Conservation (phyloP, 2,329 filamentous ascomycete genomes). For the Claviceps capensis region DNA sequence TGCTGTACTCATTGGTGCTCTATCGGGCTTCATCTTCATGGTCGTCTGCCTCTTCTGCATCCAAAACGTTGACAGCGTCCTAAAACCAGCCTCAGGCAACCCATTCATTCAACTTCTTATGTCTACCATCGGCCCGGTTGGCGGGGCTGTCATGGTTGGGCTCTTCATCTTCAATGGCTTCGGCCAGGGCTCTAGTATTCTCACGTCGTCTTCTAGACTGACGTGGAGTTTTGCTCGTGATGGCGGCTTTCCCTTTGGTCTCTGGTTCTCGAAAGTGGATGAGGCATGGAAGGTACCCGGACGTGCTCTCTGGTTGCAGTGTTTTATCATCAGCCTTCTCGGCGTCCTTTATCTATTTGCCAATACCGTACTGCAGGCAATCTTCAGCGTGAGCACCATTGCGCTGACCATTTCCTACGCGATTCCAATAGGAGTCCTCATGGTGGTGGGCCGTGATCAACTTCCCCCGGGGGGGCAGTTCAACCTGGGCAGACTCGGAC, state of each 20-base stretch:
- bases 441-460: slow-evolving; percentile 37
- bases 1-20: slow-evolving; percentile 33
- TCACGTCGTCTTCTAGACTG: slow-evolving; percentile 37
- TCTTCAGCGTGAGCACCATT: slow-evolving; percentile 42
- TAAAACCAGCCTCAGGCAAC: slow-evolving; percentile 25
- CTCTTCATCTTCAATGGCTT: slow-evolving; percentile 43
- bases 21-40: slow-evolving; percentile 38
- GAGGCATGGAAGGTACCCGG: slow-evolving; percentile 36
- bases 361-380: slow-evolving; percentile 36
- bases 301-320: slow-evolving; percentile 38
- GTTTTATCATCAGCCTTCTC: slow-evolving; percentile 26
- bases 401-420: slow-evolving; percentile 36
- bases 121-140: slow-evolving; percentile 19
- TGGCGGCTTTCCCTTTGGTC: slow-evolving; percentile 31
- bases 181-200: slow-evolving; percentile 36
- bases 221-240: slow-evolving; percentile 43
- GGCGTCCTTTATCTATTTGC: slow-evolving; percentile 43
- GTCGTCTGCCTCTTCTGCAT: slow-evolving; percentile 37
- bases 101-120: slow-evolving; percentile 36
- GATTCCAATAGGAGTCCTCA: slow-evolving; percentile 34
- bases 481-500: slow-evolving; percentile 29
- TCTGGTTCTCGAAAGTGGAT: slow-evolving; percentile 30
- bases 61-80: slow-evolving; percentile 27
- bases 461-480: slow-evolving; percentile 31
- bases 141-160: slow-evolving; percentile 30